A percentile compares a stretch with the other conserved stretches of the same genome.
Conservation (phyloP, 768 basidiomycete genomes). For the Paxillus rubicundulus region DNA sequence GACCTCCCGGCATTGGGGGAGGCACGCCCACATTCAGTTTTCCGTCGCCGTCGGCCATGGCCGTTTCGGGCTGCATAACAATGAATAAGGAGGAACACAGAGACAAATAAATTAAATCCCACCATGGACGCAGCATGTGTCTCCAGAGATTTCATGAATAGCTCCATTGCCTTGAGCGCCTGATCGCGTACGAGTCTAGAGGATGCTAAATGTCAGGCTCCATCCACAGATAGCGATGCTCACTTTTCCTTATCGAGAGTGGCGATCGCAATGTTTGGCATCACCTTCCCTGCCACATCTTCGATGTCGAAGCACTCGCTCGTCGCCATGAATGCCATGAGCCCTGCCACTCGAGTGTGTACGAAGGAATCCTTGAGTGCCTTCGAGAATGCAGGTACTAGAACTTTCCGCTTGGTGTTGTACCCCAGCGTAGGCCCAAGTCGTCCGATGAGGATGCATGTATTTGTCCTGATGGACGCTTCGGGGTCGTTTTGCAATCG, state of each 20-base stretch:
- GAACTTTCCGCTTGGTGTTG: conserved; percentile 93
- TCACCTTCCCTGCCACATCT: conserved; percentile 85
- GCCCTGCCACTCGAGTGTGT: conserved; percentile 87
- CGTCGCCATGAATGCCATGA: conserved; percentile 96
- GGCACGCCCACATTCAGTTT: conserved; percentile 21
- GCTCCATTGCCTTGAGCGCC: conserved; percentile 88
- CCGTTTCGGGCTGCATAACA: conserved; percentile 54
- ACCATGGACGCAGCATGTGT: conserved; percentile 82
- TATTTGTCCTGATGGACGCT: conserved; percentile 94
- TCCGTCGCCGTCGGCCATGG: conserved; percentile 37
- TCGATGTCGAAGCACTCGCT: conserved; percentile 86
- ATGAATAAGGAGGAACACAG: neutral
- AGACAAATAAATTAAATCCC: conserved; percentile 17
- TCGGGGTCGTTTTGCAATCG: conserved; percentile 92
- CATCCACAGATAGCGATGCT: conserved; percentile 14
- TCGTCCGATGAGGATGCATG: conserved; percentile 92
- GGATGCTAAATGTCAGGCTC: neutral
- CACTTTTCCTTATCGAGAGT: conserved; percentile 94
- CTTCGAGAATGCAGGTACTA: conserved; percentile 90
- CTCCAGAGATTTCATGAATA: conserved; percentile 84
- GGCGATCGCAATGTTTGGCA: conserved; percentile 78
- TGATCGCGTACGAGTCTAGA: conserved; percentile 89
- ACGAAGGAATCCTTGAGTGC: conserved; percentile 90
- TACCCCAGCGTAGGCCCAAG: conserved; percentile 81
- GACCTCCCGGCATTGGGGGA: conserved; percentile 28